phyloP scores from a whole-genome alignment of 305 asterid genomes.

The Fraxinus sp. region DNA sequence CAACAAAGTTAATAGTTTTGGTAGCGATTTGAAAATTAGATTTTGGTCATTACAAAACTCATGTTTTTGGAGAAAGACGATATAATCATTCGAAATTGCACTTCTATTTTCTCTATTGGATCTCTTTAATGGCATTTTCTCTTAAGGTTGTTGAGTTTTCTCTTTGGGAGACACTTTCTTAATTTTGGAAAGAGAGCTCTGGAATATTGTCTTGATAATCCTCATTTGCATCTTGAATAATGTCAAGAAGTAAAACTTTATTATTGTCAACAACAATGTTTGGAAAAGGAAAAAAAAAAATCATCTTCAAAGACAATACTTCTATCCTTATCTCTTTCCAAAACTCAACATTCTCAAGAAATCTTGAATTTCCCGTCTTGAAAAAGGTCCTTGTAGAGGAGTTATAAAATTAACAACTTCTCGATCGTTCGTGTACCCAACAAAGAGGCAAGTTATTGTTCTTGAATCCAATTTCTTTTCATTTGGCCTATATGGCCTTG shows the following conservation, averaged over 20 bases:
- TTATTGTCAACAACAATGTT: neutral
- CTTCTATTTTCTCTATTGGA: neutral
- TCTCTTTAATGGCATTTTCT: neutral
- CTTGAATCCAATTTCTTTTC: neutral
- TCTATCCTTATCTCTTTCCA: neutral
- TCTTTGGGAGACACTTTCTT: neutral
- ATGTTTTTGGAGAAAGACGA: neutral
- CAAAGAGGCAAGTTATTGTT: neutral
- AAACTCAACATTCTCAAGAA: neutral
- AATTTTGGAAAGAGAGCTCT: neutral
- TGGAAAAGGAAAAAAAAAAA: neutral
- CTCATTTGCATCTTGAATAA: neutral
- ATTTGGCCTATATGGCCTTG: neutral
- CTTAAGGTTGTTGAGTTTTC: neutral
- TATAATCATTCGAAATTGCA: neutral
- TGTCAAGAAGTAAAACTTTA: neutral
- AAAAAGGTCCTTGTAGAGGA: neutral
- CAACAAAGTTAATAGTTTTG: no score
- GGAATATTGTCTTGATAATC: neutral
- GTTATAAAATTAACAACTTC: no score
- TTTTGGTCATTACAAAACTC: neutral
- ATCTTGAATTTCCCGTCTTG: neutral
- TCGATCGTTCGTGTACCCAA: neutral
- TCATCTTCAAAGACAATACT: neutral
- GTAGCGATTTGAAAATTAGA: no score